Evolutionary conservation across 2,329 filamentous ascomycete genomes (phyloP), one percentile per base, ranked within the genome.

Genomic region (Teratosphaeriaceae sp.): DNA sequence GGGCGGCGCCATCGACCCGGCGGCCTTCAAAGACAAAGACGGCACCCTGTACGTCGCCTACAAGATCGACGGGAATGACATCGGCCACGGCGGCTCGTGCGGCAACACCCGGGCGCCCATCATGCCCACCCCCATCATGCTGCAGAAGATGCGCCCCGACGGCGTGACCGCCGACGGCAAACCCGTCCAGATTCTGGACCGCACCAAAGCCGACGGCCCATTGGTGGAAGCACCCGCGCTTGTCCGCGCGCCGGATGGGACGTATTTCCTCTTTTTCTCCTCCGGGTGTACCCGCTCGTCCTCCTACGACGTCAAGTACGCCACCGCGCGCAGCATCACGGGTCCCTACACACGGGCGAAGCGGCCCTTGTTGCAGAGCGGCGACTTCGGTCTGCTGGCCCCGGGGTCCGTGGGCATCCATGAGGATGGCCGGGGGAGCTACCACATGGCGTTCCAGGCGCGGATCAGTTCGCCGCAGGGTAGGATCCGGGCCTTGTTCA

Each of bases 211-310:
- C 4, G 61, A 64, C 31, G 62, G 62, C 0, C 62, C 62, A 1
- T 51, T 65, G 3, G 54, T 65, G 35, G 62, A 65, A 51, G 62
- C 61, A 3, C 62, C 62, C 2, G 49, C 47, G 12, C 49, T 65
- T 16, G 40, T 58, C 9, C 49, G 52, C 33, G 56, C 54, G 2
- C 21, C 38, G 13, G 54, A 57, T 3, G 59, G 58, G 13, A 44
- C 50, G 18, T 65, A 64, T 49, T 62, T 65, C 46, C 53, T 65
- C 16, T 65, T 65, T 55, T 65, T 58, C 54, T 58, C 53, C 5
- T 59, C 57, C 11, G 61, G 60, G 1, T 65, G 62, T 47, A 63
- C 59, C 3, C 50, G 55, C 15, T 40, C 45, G 7, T 43, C 52
- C 3, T 42, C 46, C 6, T 65, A 65, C 47, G 51, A 59, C 22